phyloP scores from a whole-genome alignment of 106 monocot genomes.

The Alisma plantagoaquatica region DNA sequence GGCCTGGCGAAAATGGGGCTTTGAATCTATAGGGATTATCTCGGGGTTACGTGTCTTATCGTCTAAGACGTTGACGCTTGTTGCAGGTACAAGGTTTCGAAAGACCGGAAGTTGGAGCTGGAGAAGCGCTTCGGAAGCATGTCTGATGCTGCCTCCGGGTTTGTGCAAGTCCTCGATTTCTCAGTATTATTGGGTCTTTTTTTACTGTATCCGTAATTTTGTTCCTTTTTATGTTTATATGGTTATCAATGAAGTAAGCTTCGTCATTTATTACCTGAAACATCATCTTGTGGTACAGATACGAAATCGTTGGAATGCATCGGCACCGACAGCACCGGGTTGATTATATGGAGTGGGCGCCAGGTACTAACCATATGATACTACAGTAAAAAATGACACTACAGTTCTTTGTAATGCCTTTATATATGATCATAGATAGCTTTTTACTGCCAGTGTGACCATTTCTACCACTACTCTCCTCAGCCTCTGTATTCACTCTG shows the following conservation, averaged over 20 bases:
- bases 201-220: neutral
- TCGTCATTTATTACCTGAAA: too few species aligned
- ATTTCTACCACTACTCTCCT: too few species aligned
- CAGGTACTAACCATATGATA: conserved; percentile 40
- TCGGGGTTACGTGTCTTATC: too few species aligned
- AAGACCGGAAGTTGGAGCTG: conserved; percentile 45
- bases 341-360: conserved; percentile 82
- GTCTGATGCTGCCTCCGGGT: conserved; percentile 38
- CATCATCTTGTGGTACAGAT: conserved; percentile 28
- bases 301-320: conserved; percentile 62
- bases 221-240: neutral
- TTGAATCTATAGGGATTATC: too few species aligned
- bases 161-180: conserved; percentile 1
- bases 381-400: too few species aligned
- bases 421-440: too few species aligned
- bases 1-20: too few species aligned
- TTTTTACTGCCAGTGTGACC: too few species aligned
- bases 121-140: conserved; percentile 31
- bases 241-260: too few species aligned
- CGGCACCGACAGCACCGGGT: conserved; percentile 50
- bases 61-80: too few species aligned
- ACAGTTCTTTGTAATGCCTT: too few species aligned
- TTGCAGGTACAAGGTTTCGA: conserved; percentile 53
- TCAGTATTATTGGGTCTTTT: neutral
- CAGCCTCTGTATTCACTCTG: too few species aligned